phyloP scores from a whole-genome alignment of 768 basidiomycete genomes.

The Leccinum uliginosum region DNA sequence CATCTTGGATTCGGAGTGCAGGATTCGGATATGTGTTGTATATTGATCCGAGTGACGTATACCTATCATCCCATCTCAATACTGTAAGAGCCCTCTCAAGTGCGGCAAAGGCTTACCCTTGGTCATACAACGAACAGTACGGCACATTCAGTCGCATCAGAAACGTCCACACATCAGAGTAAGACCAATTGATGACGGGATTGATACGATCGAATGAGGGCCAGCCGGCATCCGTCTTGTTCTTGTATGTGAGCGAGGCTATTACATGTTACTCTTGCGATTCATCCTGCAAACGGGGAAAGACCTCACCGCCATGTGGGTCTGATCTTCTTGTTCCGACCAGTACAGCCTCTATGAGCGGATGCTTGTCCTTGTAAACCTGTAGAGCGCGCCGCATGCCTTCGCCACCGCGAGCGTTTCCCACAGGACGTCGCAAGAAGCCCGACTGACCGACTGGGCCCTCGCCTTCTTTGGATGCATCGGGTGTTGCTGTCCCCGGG shows the following conservation, averaged over 20 bases:
- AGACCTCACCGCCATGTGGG: conserved; percentile 85
- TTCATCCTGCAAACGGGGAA: background rate
- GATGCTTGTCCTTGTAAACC: conserved; percentile 63
- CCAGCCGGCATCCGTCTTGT: conserved; percentile 88
- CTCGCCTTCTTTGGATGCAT: conserved; percentile 6
- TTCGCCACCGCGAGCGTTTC: conserved; percentile 55
- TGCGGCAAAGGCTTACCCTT: conserved; percentile 56
- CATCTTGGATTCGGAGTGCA: conserved; percentile 46
- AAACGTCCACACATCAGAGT: conserved; percentile 86
- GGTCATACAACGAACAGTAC: conserved; percentile 87
- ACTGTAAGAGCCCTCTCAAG: background rate
- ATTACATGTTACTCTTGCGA: background rate
- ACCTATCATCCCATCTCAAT: conserved; percentile 44
- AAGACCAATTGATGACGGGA: conserved; percentile 95
- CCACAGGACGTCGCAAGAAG: conserved; percentile 35
- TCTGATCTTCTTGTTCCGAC: conserved; percentile 88
- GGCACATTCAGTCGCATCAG: conserved; percentile 69
- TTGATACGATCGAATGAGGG: conserved; percentile 87
- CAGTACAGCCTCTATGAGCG: conserved; percentile 72
- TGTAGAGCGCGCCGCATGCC: conserved; percentile 79
- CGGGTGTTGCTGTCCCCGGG: conserved; percentile 28
- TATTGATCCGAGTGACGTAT: conserved; percentile 94
- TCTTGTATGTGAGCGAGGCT: conserved; percentile 71
- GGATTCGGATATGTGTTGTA: conserved; percentile 95
- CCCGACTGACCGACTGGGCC: conserved; percentile 4